Base-by-base conservation (phyloP, 441 rosid species). In the Pelargonium citronellum region DNA sequence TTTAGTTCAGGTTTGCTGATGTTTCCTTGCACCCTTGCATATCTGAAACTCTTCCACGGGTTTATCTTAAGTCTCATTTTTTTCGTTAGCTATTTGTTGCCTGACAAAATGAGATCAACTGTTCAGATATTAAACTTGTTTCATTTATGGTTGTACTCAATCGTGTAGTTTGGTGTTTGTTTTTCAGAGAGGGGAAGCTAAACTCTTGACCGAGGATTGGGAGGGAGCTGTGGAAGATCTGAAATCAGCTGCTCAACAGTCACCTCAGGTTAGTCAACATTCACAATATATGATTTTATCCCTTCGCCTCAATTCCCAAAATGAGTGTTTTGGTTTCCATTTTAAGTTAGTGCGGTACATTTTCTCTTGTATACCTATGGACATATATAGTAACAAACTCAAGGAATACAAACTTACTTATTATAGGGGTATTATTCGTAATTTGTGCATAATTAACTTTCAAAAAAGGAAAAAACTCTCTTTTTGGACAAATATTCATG, bases 161-260 rank as follows among this genome's bases (percentile, higher is more conserved):
- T 3, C 41, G 64, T 19, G 17, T 77, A 13, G 60, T 12, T 57
- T 47, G 5, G 11, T 22, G 61, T 69, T 68, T 53, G 43, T 17
- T 30, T 69, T 70, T 51, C 77, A 89, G 99, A 86, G 97, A 70
- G 99, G 97, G 66, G 96, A 95, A 82, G 98, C 99, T 76, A 95
- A 90, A 86, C 83, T 90, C 67, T 81, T 95, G 73, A 81, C 81
- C 0, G 97, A 95, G 84, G 98, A 95, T 69, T 95, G 95, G 95
- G 97, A 92, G 86, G 99, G 98, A 78, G 99, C 99, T 22, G 95
- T 95, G 70, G 88, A 84, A 49, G 98, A 95, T 81, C 74, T 95
- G 64, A 92, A 88, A 76, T 73, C 87, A 64, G 98, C 96, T 8
- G 96, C 96, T 77, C 87, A 90, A 78, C 74, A 69, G 68, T 90